Evolutionary conservation across 2,329 filamentous ascomycete genomes (phyloP).

Genomic region (Claviceps fusiformis): DNA sequence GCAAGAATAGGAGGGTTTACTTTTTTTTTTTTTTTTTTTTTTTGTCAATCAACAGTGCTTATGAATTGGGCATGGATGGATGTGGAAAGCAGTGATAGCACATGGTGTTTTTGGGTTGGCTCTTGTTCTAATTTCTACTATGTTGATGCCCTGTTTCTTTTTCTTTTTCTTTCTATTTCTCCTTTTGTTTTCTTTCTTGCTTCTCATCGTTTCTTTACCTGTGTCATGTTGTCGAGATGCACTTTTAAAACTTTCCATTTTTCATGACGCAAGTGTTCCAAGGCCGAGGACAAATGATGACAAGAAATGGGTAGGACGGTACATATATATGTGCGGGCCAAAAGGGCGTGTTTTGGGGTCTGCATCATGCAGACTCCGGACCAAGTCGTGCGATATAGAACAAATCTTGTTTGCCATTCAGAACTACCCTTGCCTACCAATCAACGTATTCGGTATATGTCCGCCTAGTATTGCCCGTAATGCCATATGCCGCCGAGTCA

Average conservation of each 20-base stretch:
- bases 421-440: neutral
- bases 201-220: neutral
- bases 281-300: neutral
- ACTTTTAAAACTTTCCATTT: neutral
- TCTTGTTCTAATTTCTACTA: constrained; percentile 3
- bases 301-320: neutral
- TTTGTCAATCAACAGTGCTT: constrained; percentile 8
- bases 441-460: neutral
- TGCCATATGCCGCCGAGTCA: too few species aligned
- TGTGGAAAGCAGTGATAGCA: constrained; percentile 1
- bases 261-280: neutral
- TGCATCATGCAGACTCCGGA: neutral
- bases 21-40: neutral
- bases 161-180: neutral
- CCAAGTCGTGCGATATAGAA: constrained; percentile 1
- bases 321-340: neutral
- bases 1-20: constrained; percentile 22
- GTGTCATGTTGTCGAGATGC: neutral
- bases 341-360: constrained; percentile 1
- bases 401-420: neutral
- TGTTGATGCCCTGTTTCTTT: neutral
- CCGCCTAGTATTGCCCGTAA: neutral
- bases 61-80: neutral
- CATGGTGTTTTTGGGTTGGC: constrained; percentile 2
- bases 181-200: neutral